These are phyloP conservation scores for Nakaseomyces uthaithaninus DNA, from an alignment of 1,139 yeast species.

Conservation along the genomic window DNA sequence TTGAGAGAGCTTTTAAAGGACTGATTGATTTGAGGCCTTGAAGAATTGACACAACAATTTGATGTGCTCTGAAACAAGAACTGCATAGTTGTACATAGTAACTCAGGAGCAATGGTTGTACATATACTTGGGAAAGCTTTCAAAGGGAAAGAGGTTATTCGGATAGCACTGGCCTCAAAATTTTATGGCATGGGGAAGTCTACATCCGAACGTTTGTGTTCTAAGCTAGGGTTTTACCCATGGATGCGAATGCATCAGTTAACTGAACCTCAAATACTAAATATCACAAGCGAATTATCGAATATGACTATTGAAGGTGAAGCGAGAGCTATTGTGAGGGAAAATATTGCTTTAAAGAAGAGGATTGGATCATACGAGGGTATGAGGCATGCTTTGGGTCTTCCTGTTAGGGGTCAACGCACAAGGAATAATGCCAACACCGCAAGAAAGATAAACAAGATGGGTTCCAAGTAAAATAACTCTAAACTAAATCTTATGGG, in stretches of 20 bases:
- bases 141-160: slow-evolving; percentile 42
- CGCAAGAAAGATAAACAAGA: slow-evolving; percentile 74
- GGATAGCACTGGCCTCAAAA: slow-evolving; percentile 65
- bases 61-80: too few relatives aligned
- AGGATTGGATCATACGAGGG: slow-evolving; percentile 83
- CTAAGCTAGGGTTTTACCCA: slow-evolving; percentile 86
- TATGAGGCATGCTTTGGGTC: slow-evolving; percentile 76
- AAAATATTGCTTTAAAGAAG: slow-evolving; percentile 74
- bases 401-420: slow-evolving; percentile 91
- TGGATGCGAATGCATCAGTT: slow-evolving; percentile 91
- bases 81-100: too few relatives aligned
- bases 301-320: slow-evolving; percentile 80
- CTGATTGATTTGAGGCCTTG: too few relatives aligned
- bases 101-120: slow-evolving; percentile 75
- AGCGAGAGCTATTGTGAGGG: slow-evolving; percentile 66
- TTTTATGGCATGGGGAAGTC: slow-evolving; percentile 78
- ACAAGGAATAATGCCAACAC: slow-evolving; percentile 87
- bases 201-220: slow-evolving; percentile 72
- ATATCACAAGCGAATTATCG: slow-evolving; percentile 78
- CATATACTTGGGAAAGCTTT: slow-evolving; percentile 70
- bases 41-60: too few relatives aligned
- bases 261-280: slow-evolving; percentile 78
- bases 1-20: too few relatives aligned
- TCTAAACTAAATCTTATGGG: not conserved
- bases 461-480: slow-evolving; percentile 50